phyloP scores from a whole-genome alignment of 75 land plant genomes.

The Adiantum capillusveneris region DNA sequence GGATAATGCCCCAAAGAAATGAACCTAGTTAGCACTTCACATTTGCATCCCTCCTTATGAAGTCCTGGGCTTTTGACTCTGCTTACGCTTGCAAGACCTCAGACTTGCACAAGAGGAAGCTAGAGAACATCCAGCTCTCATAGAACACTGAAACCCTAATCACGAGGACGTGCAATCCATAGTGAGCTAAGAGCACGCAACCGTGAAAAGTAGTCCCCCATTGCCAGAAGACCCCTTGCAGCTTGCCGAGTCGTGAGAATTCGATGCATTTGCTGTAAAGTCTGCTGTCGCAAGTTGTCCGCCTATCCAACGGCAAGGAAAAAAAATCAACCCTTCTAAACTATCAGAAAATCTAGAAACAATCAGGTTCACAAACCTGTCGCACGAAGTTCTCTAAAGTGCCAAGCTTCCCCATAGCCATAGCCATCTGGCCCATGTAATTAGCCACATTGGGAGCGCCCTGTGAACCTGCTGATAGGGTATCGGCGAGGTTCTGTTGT shows the following conservation, averaged over 20 bases:
- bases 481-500: slow-evolving; percentile 43
- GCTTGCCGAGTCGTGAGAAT: slow-evolving; percentile 79
- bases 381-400: slow-evolving; percentile 55
- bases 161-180: slow-evolving; percentile 79
- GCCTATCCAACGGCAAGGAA: slow-evolving; percentile 47
- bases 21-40: too few species aligned
- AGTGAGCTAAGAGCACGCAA: slow-evolving; percentile 75
- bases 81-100: too few species aligned
- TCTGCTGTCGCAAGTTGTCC: slow-evolving; percentile 70
- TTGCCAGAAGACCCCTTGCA: slow-evolving; percentile 68
- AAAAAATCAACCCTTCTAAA: not conserved
- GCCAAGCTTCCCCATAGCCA: slow-evolving; percentile 54
- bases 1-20: too few species aligned
- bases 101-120: too few species aligned
- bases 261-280: slow-evolving; percentile 63
- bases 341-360: too few species aligned
- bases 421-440: slow-evolving; percentile 51
- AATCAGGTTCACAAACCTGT: slow-evolving; percentile 33
- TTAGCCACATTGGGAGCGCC: slow-evolving; percentile 28
- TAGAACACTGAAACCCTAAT: too few species aligned
- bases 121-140: too few species aligned
- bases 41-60: too few species aligned
- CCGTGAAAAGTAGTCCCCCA: slow-evolving; percentile 84
- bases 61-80: too few species aligned
- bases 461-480: slow-evolving; percentile 23